Percentiles rank a stretch among this genome's conserved stretches.
Conservation (phyloP, 148 eudicot species). For the Chenopodium quinoa region DNA sequence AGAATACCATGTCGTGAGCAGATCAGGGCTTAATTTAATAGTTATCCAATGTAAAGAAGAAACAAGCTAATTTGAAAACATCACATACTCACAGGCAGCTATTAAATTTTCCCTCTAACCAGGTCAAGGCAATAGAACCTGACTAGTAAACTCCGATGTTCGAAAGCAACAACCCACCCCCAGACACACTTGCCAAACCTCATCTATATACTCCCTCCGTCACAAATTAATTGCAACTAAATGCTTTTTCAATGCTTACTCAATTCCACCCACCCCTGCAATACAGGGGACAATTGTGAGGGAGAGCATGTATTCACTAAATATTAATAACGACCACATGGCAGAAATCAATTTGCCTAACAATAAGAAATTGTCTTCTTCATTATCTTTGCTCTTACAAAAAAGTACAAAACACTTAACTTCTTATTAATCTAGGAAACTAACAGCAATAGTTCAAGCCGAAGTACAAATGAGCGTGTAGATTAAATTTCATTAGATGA, state of each 20-base stretch:
- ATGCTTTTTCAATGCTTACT: background rate
- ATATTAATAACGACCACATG: no score
- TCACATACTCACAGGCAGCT: background rate
- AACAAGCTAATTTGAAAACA: slow-evolving; percentile 8
- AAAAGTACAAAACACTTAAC: background rate
- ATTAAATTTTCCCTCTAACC: background rate
- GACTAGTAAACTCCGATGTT: background rate
- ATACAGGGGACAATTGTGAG: background rate
- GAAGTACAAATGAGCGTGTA: background rate
- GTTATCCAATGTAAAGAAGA: background rate
- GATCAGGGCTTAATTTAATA: background rate
- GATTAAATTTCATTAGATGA: background rate
- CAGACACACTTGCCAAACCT: no score
- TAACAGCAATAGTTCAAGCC: background rate
- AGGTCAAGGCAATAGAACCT: background rate
- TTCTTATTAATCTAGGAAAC: background rate
- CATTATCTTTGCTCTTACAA: background rate
- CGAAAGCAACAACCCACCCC: background rate
- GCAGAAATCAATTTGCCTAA: no score
- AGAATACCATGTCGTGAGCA: slow-evolving; percentile 8
- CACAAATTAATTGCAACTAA: no score
- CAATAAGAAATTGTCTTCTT: no score
- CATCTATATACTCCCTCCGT: no score
- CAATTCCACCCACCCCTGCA: background rate
- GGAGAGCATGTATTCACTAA: no score